Evolutionary conservation across 306 rosid species (phyloP).

Genomic region (Cucurbita maxima): DNA sequence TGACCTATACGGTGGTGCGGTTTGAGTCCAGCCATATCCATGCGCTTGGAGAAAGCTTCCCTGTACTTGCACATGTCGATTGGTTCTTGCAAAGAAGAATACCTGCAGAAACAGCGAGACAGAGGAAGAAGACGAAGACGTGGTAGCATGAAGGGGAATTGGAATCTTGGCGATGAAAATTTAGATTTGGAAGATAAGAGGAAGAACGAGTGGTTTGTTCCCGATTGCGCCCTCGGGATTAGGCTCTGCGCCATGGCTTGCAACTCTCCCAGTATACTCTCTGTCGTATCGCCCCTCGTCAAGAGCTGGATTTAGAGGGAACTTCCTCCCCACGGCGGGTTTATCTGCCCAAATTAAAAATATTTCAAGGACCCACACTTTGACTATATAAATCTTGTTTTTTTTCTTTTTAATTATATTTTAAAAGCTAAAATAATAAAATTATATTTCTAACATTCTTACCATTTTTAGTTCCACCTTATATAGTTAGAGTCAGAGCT

Average conservation of each 20-base stretch:
- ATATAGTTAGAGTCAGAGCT: too few species aligned
- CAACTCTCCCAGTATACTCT: background rate
- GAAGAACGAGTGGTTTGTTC: constrained; percentile 18
- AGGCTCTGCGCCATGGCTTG: constrained; percentile 51
- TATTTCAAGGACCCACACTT: too few species aligned
- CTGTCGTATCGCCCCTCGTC: background rate
- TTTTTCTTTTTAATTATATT: too few species aligned
- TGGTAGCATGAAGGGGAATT: constrained; percentile 11
- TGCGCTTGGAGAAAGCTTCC: constrained; percentile 60
- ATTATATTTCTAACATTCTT: too few species aligned
- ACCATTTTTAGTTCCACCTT: too few species aligned
- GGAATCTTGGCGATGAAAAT: constrained; percentile 15
- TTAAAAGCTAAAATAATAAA: too few species aligned
- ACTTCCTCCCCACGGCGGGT: too few species aligned
- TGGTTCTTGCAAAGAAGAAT: constrained; percentile 20
- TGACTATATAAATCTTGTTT: too few species aligned
- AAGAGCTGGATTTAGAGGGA: too few species aligned
- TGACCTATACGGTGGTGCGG: constrained; percentile 71
- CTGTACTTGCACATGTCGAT: constrained; percentile 35
- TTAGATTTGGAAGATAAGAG: constrained; percentile 21
- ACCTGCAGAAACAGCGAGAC: constrained; percentile 15
- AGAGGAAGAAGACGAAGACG: constrained; percentile 14
- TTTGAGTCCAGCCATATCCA: constrained; percentile 84
- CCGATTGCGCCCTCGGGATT: constrained; percentile 19
- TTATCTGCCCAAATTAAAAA: too few species aligned